Conservation (phyloP, 768 basidiomycete species). For the Rhodotorula graminis region DNA sequence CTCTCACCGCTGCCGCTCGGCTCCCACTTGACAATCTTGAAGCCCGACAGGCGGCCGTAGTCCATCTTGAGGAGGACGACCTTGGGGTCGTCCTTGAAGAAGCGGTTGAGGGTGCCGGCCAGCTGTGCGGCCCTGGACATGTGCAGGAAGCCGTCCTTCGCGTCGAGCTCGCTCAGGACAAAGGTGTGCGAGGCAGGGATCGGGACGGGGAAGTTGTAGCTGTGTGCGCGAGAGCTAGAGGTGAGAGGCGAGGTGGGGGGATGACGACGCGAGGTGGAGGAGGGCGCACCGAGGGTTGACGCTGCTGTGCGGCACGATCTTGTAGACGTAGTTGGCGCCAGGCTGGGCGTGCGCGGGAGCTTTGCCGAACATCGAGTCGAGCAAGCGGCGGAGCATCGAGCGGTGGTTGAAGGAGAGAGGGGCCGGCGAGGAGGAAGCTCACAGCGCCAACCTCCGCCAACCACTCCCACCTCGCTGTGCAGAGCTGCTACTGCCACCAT, state of each 20-base stretch:
- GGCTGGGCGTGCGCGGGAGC: neutral
- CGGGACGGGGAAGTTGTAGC: constrained; percentile 42
- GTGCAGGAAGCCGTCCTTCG: constrained; percentile 47
- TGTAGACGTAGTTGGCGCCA: constrained; percentile 43
- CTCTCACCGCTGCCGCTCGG: constrained; percentile 11
- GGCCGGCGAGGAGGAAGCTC: neutral
- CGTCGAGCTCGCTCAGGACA: constrained; percentile 43
- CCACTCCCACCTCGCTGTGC: neutral
- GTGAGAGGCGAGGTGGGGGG: too few relatives aligned
- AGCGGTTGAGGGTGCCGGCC: constrained; percentile 44
- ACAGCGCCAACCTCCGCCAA: neutral
- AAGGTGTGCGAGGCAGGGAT: constrained; percentile 44
- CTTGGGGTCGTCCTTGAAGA: constrained; percentile 45
- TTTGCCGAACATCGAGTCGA: neutral
- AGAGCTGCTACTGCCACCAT: neutral
- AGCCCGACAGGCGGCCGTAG: constrained; percentile 41
- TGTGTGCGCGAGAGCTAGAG: neutral
- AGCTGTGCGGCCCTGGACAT: constrained; percentile 42
- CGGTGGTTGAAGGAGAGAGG: neutral
- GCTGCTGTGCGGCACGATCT: constrained; percentile 44
- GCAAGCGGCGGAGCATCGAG: neutral
- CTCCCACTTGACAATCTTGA: constrained; percentile 47
- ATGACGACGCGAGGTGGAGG: neutral
- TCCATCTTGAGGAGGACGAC: constrained; percentile 46
- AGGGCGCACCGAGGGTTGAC: constrained; percentile 21